phyloP scores from a whole-genome alignment of 2,329 filamentous ascomycete genomes.

The Aspergillus sp. region DNA sequence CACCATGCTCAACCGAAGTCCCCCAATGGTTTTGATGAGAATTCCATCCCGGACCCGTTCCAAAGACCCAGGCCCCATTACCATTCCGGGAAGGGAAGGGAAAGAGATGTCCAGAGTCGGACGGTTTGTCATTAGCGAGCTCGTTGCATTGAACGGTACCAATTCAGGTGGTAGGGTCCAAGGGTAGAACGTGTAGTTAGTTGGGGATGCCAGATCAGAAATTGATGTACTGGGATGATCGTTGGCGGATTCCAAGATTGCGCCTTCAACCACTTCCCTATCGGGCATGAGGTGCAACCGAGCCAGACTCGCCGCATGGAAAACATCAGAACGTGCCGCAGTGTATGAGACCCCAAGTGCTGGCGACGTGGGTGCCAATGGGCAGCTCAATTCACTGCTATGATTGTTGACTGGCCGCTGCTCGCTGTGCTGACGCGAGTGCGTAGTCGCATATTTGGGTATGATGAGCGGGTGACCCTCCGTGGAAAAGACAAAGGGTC shows the following conservation, averaged over 20 bases:
- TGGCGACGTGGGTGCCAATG: conserved; percentile 53
- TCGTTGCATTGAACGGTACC: conserved; percentile 73
- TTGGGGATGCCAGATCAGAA: conserved; percentile 54
- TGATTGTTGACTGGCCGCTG: conserved; percentile 5
- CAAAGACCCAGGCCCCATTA: conserved; percentile 45
- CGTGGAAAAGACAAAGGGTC: conserved; percentile 87
- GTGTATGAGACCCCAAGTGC: conserved; percentile 73
- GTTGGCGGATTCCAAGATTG: conserved; percentile 49
- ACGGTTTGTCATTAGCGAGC: conserved; percentile 64
- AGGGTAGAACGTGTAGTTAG: conserved; percentile 82
- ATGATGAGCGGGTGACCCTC: conserved; percentile 92
- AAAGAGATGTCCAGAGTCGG: conserved; percentile 68
- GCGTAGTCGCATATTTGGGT: conserved; percentile 46
- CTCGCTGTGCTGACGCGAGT: conserved; percentile 6
- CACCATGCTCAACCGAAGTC: conserved; percentile 50
- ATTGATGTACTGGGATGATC: conserved; percentile 53
- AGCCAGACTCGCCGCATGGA: conserved; percentile 81
- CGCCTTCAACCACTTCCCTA: conserved; percentile 53
- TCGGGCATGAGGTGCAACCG: conserved; percentile 70
- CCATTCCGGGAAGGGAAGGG: conserved; percentile 49
- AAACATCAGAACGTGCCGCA: conserved; percentile 74
- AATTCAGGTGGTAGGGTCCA: conserved; percentile 81
- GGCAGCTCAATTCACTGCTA: conserved; percentile 55
- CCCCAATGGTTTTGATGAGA: conserved; percentile 56
- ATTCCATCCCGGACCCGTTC: conserved; percentile 57